phyloP scores from a whole-genome alignment of 192 early-diverging fungal species.

The Coemansia sp. region DNA sequence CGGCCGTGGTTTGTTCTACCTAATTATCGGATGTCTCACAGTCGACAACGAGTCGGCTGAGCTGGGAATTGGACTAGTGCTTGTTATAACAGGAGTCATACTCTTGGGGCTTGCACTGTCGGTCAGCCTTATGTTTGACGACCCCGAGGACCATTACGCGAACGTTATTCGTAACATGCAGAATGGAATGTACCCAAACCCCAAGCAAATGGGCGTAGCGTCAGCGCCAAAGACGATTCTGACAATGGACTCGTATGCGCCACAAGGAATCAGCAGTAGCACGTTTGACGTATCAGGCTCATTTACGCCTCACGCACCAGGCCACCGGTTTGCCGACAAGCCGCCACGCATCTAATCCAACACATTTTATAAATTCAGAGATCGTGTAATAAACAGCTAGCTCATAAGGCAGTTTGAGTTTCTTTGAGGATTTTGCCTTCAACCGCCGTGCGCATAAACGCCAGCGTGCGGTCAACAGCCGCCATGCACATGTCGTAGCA shows the following conservation, averaged over 20 bases:
- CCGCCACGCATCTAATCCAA: slow-evolving; percentile 14
- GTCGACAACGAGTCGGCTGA: slow-evolving; percentile 15
- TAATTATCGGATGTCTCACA: slow-evolving; percentile 30
- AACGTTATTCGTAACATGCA: slow-evolving; percentile 31
- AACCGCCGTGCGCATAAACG: slow-evolving; percentile 68
- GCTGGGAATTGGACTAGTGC: slow-evolving; percentile 31
- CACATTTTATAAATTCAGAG: neutral
- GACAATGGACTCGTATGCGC: slow-evolving; percentile 17
- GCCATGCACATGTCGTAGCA: slow-evolving; percentile 42
- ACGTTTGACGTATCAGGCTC: slow-evolving; percentile 18
- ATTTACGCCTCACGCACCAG: slow-evolving; percentile 2
- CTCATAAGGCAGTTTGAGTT: slow-evolving; percentile 8
- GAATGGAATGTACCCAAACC: slow-evolving; percentile 16
- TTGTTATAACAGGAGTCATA: slow-evolving; percentile 12
- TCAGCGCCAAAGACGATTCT: slow-evolving; percentile 15
- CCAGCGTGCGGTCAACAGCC: slow-evolving; percentile 50
- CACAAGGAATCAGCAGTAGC: slow-evolving; percentile 25
- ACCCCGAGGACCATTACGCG: slow-evolving; percentile 42
- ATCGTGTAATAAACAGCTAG: slow-evolving; percentile 4
- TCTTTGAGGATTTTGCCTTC: slow-evolving; percentile 53
- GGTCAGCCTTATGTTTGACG: slow-evolving; percentile 23
- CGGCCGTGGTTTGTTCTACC: slow-evolving; percentile 44
- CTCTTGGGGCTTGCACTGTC: slow-evolving; percentile 21
- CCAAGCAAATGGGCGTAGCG: slow-evolving; percentile 14
- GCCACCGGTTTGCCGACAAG: slow-evolving; percentile 12